Conservation (phyloP, 2,329 filamentous ascomycete species). For the Claviceps digitariae region DNA sequence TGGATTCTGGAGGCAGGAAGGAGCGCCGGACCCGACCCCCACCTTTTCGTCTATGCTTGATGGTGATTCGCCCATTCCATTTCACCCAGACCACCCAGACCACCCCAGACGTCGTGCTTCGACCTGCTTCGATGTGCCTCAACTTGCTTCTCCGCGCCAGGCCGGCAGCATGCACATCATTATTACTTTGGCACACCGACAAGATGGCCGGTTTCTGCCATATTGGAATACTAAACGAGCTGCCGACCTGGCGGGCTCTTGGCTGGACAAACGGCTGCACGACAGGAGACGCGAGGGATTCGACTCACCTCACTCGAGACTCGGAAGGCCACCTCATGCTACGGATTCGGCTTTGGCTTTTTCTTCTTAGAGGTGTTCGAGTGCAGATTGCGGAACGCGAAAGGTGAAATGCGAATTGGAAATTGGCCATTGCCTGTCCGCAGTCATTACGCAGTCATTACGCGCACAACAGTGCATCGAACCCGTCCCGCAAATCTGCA, state of each 20-base stretch:
- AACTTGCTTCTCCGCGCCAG: not conserved
- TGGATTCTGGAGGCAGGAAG: too few species aligned
- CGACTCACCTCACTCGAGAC: too few species aligned
- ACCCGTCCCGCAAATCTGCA: not conserved
- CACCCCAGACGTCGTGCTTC: not conserved
- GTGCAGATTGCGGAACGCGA: too few species aligned
- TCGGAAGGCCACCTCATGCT: too few species aligned
- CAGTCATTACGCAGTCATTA: not conserved
- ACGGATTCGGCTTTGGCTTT: too few species aligned
- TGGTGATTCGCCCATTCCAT: too few species aligned
- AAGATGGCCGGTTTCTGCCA: not conserved
- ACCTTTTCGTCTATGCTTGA: not conserved
- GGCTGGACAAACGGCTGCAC: too few species aligned
- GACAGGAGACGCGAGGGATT: not conserved
- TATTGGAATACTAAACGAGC: not conserved
- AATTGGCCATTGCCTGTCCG: not conserved
- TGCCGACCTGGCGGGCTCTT: not conserved
- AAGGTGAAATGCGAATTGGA: not conserved
- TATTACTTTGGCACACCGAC: not conserved
- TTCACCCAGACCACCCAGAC: not conserved
- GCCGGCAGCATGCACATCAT: not conserved
- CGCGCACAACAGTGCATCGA: too few species aligned
- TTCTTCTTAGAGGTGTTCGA: not conserved
- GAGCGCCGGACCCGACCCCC: not conserved
- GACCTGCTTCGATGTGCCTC: too few species aligned